Conservation (phyloP, 495 filamentous ascomycete species). For the Aspergillus homomorphus region DNA sequence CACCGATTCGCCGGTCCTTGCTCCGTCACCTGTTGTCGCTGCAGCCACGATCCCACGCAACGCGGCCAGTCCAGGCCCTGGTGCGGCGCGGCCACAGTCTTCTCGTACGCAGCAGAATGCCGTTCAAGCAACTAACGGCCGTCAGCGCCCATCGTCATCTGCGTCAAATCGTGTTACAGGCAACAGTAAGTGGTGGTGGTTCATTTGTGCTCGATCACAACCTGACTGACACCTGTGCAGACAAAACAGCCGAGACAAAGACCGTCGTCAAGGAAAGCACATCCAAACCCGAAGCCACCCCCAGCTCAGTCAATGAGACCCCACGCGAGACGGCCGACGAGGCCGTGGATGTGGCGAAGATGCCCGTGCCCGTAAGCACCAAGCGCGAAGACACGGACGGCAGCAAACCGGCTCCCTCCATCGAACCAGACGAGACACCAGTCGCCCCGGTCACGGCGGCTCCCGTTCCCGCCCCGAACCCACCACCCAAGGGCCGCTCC, state of each 20-base stretch:
- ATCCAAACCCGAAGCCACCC: constrained; percentile 26
- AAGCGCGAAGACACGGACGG: constrained; percentile 35
- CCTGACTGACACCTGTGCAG: constrained; percentile 21
- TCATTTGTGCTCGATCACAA: constrained; percentile 11
- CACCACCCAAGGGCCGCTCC: constrained; percentile 33
- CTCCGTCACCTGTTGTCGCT: constrained; percentile 67
- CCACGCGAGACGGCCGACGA: constrained; percentile 28
- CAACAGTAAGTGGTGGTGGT: constrained; percentile 29
- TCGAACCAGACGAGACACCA: constrained; percentile 26
- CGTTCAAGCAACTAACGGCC: constrained; percentile 51
- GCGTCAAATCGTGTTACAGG: constrained; percentile 48
- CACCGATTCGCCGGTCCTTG: constrained; percentile 63
- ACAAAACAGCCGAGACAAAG: constrained; percentile 37
- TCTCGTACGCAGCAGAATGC: constrained; percentile 69
- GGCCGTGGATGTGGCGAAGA: constrained; percentile 32
- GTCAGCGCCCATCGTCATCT: constrained; percentile 58
- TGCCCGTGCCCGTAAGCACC: constrained; percentile 22
- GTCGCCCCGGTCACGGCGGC: neutral
- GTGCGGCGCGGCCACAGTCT: constrained; percentile 52
- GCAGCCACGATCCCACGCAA: constrained; percentile 52
- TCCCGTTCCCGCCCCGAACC: neutral
- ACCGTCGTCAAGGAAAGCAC: constrained; percentile 30
- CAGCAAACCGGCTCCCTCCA: constrained; percentile 25
- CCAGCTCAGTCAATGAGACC: constrained; percentile 23
- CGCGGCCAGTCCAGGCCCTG: constrained; percentile 46